Conservation (phyloP, 2,329 filamentous ascomycete species). For the Trichoderma polysporum region DNA sequence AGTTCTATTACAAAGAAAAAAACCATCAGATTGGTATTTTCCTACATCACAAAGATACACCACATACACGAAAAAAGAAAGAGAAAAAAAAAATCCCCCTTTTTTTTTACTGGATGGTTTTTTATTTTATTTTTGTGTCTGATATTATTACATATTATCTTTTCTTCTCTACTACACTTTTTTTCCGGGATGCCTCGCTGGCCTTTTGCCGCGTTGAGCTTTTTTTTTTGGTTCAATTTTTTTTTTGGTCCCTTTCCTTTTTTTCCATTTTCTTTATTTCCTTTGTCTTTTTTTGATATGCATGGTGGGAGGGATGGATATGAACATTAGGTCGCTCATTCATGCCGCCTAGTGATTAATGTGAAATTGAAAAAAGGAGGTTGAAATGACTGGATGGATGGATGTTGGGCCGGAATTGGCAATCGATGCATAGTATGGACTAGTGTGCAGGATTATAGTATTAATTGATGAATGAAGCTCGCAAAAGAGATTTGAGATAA, state of each 20-base stretch:
- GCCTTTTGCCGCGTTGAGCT: slow-evolving; percentile 12
- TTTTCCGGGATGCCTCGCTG: background rate
- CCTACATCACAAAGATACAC: background rate
- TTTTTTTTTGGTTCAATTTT: slow-evolving; percentile 10
- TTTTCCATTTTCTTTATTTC: slow-evolving; percentile 17
- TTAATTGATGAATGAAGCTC: slow-evolving; percentile 7
- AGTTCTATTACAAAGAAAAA: background rate
- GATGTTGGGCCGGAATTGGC: background rate
- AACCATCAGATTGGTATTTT: slow-evolving; percentile 30
- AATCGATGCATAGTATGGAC: slow-evolving; percentile 4
- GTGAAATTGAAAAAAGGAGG: background rate
- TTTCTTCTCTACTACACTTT: background rate
- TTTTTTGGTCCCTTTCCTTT: background rate
- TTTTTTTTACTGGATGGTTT: background rate
- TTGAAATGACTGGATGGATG: background rate
- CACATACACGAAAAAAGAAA: background rate
- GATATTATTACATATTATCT: slow-evolving; percentile 13
- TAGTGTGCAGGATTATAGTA: slow-evolving; percentile 14
- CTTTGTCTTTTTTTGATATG: slow-evolving; percentile 27
- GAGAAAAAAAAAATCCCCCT: background rate
- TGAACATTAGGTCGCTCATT: background rate
- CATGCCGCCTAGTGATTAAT: slow-evolving; percentile 7
- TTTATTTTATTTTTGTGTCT: background rate
- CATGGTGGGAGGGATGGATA: slow-evolving; percentile 21
- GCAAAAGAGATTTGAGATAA: background rate